These are phyloP conservation scores for Asterophora parasitica DNA, from an alignment of 768 basidiomycete species.

Conservation along the genomic window DNA sequence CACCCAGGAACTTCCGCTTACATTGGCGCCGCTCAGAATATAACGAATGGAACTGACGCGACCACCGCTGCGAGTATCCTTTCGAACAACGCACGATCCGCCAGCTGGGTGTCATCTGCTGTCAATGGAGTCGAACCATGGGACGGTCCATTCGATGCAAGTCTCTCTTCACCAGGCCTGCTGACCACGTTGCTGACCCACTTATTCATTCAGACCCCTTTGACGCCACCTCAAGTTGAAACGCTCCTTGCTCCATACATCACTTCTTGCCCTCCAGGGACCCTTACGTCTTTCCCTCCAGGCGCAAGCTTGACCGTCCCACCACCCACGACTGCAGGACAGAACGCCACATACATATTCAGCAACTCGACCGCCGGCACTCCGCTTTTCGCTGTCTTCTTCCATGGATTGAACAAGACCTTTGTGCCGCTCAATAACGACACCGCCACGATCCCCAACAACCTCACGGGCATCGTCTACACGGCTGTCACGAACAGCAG, in stretches of 20 bases:
- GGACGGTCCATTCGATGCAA: conserved; percentile 40
- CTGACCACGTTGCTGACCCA: background rate
- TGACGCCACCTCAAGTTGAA: conserved; percentile 17
- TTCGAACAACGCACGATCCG: conserved; percentile 46
- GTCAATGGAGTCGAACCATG: conserved; percentile 34
- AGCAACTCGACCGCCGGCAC: conserved; percentile 13
- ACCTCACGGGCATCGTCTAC: conserved; percentile 10
- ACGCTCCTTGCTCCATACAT: conserved; percentile 35
- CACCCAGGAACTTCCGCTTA: conserved; percentile 38
- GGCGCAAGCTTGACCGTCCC: conserved; percentile 35
- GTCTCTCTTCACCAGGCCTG: background rate
- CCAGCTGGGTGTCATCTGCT: conserved; percentile 37
- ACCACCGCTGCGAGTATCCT: conserved; percentile 46
- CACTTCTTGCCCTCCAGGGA: conserved; percentile 38
- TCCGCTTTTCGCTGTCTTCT: conserved; percentile 35
- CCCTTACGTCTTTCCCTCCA: conserved; percentile 36
- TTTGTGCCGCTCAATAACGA: conserved; percentile 13
- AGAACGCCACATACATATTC: conserved; percentile 25
- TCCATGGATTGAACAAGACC: conserved; percentile 30
- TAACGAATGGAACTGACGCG: conserved; percentile 32
- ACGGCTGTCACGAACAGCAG: conserved; percentile 11
- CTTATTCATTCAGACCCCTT: conserved; percentile 9
- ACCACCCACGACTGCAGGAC: conserved; percentile 20
- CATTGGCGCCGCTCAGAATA: conserved; percentile 38
- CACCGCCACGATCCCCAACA: conserved; percentile 8